phyloP scores from a whole-genome alignment of 805 yeast genomes.

The Sporopachydermia lactativora region DNA sequence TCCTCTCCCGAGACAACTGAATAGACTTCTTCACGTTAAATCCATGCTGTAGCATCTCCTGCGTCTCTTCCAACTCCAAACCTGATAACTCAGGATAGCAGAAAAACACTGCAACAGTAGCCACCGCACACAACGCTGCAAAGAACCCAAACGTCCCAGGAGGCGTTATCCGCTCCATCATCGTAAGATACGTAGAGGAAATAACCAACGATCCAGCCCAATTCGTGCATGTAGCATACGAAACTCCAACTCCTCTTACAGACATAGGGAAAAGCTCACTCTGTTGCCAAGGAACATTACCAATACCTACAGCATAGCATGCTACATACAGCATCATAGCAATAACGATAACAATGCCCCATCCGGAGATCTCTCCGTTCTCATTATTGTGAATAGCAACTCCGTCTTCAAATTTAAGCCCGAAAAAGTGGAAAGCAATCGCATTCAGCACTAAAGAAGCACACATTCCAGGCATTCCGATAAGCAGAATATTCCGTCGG shows the following conservation, averaged over 20 bases:
- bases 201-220: conserved; percentile 93
- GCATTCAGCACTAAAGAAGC: conserved; percentile 67
- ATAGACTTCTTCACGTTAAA: conserved; percentile 65
- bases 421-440: conserved; percentile 80
- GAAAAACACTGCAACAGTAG: conserved; percentile 64
- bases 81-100: conserved; percentile 89
- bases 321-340: conserved; percentile 84
- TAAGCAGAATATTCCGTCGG: conserved; percentile 64
- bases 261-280: conserved; percentile 88
- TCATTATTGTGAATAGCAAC: conserved; percentile 26
- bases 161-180: conserved; percentile 88
- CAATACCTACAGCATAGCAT: conserved; percentile 85
- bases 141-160: conserved; percentile 89
- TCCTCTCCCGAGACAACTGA: conserved; percentile 35
- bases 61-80: conserved; percentile 83
- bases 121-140: conserved; percentile 63
- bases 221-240: conserved; percentile 82
- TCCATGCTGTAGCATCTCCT: conserved; percentile 65
- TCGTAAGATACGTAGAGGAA: conserved; percentile 84
- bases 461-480: conserved; percentile 81
- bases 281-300: conserved; percentile 98
- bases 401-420: conserved; percentile 38
- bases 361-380: conserved; percentile 42
- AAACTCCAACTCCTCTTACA: conserved; percentile 85
- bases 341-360: conserved; percentile 81